Percentiles rank a stretch among this genome's conserved stretches.
These are phyloP conservation scores for Cryptococcus jaspeensis DNA, from an alignment of 1,284 basidiomycete species.

Conservation along the genomic window DNA sequence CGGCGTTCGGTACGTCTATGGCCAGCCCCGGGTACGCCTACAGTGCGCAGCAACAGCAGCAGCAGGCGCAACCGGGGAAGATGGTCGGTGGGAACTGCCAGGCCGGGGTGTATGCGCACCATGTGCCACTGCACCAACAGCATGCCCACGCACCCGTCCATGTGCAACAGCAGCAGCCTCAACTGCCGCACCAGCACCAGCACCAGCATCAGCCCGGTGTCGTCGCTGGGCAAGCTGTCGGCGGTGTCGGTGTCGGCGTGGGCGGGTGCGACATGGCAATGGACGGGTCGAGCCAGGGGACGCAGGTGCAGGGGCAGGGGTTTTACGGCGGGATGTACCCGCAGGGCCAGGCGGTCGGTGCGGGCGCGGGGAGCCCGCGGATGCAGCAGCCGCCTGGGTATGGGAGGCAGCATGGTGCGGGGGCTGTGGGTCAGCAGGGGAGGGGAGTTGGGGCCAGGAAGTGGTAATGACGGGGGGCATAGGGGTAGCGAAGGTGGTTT, in stretches of 20 bases:
- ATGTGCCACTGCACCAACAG: slow-evolving; percentile 6
- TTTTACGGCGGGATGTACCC: slow-evolving; percentile 3
- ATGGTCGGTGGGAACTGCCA: slow-evolving; percentile 12
- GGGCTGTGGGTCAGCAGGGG: too few species aligned
- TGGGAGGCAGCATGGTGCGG: too few species aligned
- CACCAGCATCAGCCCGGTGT: neutral
- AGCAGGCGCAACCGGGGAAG: neutral
- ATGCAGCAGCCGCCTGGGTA: too few species aligned
- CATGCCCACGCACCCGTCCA: neutral
- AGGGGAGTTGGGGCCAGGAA: too few species aligned
- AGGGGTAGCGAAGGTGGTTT: too few species aligned
- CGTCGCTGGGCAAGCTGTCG: neutral
- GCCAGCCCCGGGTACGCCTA: slow-evolving; percentile 31
- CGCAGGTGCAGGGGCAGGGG: neutral
- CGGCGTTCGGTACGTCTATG: slow-evolving; percentile 36
- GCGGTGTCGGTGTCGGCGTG: neutral
- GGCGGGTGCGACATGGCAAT: neutral
- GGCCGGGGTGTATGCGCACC: slow-evolving; percentile 4
- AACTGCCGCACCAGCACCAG: slow-evolving; percentile 9
- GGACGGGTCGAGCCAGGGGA: neutral
- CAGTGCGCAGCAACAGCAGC: slow-evolving; percentile 9
- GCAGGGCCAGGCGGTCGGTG: too few species aligned
- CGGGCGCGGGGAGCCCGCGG: too few species aligned
- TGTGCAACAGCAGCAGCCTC: neutral
- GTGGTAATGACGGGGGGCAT: too few species aligned